phyloP scores from a whole-genome alignment of 768 basidiomycete genomes.

The Leccinum fibrillosum region DNA sequence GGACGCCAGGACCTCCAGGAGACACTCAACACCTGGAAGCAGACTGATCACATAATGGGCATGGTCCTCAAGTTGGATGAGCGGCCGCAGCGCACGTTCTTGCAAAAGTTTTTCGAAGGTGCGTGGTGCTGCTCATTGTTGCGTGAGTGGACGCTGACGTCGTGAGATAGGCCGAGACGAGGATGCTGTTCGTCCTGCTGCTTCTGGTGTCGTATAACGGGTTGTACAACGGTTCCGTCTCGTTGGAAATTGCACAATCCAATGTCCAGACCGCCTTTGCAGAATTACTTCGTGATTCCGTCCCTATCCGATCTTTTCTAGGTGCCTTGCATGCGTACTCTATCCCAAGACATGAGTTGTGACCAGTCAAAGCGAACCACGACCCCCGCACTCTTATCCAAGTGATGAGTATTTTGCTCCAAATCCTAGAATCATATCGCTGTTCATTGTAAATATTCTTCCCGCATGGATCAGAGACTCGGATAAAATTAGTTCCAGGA shows the following conservation, averaged over 20 bases:
- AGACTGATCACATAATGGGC: constrained; percentile 75
- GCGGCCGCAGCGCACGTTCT: constrained; percentile 54
- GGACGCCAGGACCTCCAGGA: constrained; percentile 88
- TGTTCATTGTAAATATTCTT: no score
- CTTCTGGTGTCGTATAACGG: constrained; percentile 39
- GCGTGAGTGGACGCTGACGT: background rate
- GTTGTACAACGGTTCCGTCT: background rate
- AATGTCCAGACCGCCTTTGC: constrained; percentile 2
- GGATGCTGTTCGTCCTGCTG: constrained; percentile 66
- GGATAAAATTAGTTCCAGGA: no score
- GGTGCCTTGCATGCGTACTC: background rate
- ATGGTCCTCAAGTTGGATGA: constrained; percentile 53
- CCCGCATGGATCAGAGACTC: no score
- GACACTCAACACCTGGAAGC: constrained; percentile 92
- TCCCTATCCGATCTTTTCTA: background rate
- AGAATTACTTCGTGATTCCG: background rate
- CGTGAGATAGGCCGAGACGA: constrained; percentile 64
- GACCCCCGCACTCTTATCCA: background rate
- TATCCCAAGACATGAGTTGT: background rate
- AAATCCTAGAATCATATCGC: no score
- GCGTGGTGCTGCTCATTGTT: constrained; percentile 23
- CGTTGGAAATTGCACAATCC: constrained; percentile 3
- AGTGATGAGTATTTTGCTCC: background rate
- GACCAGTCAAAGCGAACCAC: background rate
- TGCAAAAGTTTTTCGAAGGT: constrained; percentile 88